Evolutionary conservation across 1,284 basidiomycete species (phyloP).

Genomic region (Malassezia caprae): DNA sequence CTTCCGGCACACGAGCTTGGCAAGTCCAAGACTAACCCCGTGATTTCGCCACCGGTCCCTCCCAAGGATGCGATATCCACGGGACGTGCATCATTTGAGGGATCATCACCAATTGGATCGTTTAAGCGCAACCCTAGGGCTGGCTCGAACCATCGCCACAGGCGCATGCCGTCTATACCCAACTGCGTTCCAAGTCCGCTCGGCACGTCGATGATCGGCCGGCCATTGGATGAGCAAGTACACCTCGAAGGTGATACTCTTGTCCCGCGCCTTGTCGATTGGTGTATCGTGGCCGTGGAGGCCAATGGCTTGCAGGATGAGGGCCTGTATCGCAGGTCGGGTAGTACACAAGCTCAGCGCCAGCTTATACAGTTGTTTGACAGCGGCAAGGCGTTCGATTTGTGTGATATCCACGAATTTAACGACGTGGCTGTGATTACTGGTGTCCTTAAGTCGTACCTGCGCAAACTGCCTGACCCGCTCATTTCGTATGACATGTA

Average conservation of each 20-base stretch:
- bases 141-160: neutral
- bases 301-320: constrained; percentile 66
- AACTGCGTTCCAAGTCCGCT: constrained; percentile 1
- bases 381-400: constrained; percentile 78
- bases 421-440: constrained; percentile 96
- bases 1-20: constrained; percentile 8
- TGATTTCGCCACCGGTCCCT: constrained; percentile 19
- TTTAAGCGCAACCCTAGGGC: neutral
- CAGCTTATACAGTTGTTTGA: constrained; percentile 90
- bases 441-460: constrained; percentile 91
- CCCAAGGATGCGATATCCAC: constrained; percentile 10
- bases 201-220: constrained; percentile 75
- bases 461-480: constrained; percentile 79
- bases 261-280: constrained; percentile 76
- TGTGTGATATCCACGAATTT: constrained; percentile 75
- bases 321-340: constrained; percentile 93
- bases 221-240: constrained; percentile 73
- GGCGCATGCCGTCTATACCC: neutral
- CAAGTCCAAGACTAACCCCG: neutral
- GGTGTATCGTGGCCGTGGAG: constrained; percentile 51
- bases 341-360: constrained; percentile 82
- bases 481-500: constrained; percentile 83
- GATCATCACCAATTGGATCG: neutral
- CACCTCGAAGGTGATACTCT: constrained; percentile 58
- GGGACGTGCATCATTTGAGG: neutral